A percentile compares a stretch with the other conserved stretches of the same genome.
phyloP scores from a whole-genome alignment of 2,329 filamentous ascomycete genomes.

The Purpureocillium lavendulum region DNA sequence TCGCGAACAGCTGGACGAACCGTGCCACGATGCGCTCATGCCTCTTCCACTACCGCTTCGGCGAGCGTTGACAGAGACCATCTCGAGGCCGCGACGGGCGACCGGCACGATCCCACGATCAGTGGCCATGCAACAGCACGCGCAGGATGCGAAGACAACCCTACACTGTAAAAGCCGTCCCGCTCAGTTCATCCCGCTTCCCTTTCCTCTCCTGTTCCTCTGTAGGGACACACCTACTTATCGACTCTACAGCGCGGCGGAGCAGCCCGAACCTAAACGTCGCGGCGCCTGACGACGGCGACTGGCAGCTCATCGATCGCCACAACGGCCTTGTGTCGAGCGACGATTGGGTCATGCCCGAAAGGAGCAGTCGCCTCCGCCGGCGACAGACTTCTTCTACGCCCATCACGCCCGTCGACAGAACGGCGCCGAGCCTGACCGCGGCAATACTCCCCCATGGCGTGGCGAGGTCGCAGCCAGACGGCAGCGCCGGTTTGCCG shows the following conservation, averaged over 20 bases:
- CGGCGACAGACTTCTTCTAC: too few relatives aligned
- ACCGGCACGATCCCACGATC: not conserved
- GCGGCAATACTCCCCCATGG: not conserved
- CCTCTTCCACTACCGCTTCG: too few relatives aligned
- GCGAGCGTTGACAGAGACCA: too few relatives aligned
- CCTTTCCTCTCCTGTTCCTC: not conserved
- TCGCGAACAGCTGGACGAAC: too few relatives aligned
- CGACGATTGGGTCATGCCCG: too few relatives aligned
- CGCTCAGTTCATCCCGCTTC: not conserved
- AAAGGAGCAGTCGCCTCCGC: too few relatives aligned
- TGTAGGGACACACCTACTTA: not conserved
- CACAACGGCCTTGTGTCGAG: too few relatives aligned
- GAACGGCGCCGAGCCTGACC: too few relatives aligned
- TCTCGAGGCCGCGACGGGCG: too few relatives aligned
- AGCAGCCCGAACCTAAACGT: not conserved
- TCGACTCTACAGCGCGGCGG: not conserved
- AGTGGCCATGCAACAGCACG: slow-evolving; percentile 1
- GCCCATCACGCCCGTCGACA: too few relatives aligned
- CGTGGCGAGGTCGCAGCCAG: not conserved
- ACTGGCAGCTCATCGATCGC: not conserved
- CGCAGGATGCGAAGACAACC: not conserved
- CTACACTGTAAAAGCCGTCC: not conserved
- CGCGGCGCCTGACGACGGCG: not conserved
- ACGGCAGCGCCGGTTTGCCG: slow-evolving; percentile 10
- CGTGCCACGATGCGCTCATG: too few relatives aligned